These are phyloP conservation scores for Thraustochytrium sp. DNA, from an alignment of 352 stramenopile genomes.

Conservation along the genomic window DNA sequence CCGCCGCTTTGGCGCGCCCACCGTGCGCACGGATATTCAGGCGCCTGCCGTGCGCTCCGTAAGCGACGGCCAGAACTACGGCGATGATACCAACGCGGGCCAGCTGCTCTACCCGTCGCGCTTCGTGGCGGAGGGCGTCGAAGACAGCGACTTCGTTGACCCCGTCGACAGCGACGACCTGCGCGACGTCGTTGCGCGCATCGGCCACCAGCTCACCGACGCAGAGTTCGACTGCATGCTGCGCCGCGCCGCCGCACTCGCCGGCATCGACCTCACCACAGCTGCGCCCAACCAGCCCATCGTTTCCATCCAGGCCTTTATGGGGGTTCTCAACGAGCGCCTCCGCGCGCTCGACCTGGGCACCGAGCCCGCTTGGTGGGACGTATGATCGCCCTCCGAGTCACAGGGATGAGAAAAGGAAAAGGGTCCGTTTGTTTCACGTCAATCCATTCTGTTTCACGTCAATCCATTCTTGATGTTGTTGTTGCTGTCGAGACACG, in stretches of 20 bases:
- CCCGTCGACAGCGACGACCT: slow-evolving; percentile 61
- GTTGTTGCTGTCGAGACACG: too few species aligned
- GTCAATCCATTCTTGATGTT: too few species aligned
- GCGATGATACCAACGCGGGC: slow-evolving; percentile 68
- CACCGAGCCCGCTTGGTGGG: slow-evolving; percentile 21
- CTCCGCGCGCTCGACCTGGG: neutral
- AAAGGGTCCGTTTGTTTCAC: neutral
- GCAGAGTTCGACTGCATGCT: slow-evolving; percentile 69
- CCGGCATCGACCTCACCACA: neutral
- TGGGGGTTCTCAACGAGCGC: neutral
- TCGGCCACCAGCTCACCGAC: slow-evolving; percentile 60
- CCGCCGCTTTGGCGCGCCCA: slow-evolving; percentile 70
- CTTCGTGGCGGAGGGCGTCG: slow-evolving; percentile 68
- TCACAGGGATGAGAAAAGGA: too few species aligned
- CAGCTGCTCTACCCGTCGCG: slow-evolving; percentile 73
- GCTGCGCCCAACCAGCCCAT: neutral
- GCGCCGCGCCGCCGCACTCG: slow-evolving; percentile 51
- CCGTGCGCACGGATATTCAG: slow-evolving; percentile 72
- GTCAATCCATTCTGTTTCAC: too few species aligned
- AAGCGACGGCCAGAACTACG: slow-evolving; percentile 81
- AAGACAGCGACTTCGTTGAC: slow-evolving; percentile 72
- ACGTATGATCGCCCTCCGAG: too few species aligned
- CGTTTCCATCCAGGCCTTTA: slow-evolving; percentile 1
- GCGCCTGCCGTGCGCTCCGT: slow-evolving; percentile 65
- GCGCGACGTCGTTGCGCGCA: slow-evolving; percentile 62